These are phyloP conservation scores for Kluyveromyces lactis DNA, from an alignment of 805 yeast species.

Conservation along the genomic window DNA sequence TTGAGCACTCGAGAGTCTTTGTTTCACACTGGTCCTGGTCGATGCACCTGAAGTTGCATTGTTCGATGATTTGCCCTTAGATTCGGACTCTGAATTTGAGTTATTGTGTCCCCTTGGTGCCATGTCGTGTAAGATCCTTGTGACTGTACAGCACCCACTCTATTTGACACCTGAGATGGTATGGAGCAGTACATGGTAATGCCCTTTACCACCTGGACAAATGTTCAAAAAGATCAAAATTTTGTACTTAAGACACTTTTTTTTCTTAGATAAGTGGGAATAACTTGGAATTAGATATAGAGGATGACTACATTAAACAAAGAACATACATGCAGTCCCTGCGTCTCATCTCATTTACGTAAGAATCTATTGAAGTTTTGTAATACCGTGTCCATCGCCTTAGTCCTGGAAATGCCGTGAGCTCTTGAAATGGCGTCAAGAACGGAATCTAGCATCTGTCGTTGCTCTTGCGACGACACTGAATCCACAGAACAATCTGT, in stretches of 20 bases:
- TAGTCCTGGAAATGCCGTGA: conserved; percentile 5
- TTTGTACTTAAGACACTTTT: too few relatives aligned
- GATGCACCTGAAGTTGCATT: conserved; percentile 29
- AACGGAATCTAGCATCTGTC: conserved; percentile 11
- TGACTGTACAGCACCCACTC: too few relatives aligned
- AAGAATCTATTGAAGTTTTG: conserved; percentile 12
- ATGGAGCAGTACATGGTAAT: too few relatives aligned
- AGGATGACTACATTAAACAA: too few relatives aligned
- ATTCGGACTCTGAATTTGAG: conserved; percentile 26
- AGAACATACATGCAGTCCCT: too few relatives aligned
- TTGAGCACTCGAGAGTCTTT: conserved; percentile 48
- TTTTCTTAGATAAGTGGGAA: too few relatives aligned
- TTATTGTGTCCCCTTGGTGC: conserved; percentile 10
- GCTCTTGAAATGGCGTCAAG: conserved; percentile 8
- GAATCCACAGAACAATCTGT: conserved; percentile 37
- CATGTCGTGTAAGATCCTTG: background rate
- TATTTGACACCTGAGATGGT: too few relatives aligned
- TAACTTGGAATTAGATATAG: too few relatives aligned
- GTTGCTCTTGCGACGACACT: conserved; percentile 3
- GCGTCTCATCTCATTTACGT: too few relatives aligned
- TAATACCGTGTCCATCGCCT: conserved; percentile 8
- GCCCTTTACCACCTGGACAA: too few relatives aligned
- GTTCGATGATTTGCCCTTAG: conserved; percentile 13
- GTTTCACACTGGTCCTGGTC: conserved; percentile 38
- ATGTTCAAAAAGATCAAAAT: too few relatives aligned